Base-by-base conservation (phyloP, 1,284 basidiomycete genomes). In the Cutaneotrichosporon sp. region DNA sequence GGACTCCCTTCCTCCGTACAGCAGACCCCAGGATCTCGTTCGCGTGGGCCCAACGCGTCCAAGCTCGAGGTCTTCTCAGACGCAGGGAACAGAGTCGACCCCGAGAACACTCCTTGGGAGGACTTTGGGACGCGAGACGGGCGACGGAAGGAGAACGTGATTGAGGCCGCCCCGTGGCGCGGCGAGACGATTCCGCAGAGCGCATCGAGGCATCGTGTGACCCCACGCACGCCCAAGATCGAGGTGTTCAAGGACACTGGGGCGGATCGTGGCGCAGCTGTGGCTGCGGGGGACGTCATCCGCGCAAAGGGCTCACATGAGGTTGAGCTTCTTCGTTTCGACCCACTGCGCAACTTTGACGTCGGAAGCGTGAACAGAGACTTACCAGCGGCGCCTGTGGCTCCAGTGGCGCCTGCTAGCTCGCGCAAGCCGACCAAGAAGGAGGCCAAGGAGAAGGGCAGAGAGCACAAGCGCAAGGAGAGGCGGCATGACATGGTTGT, bases 341-440 rank as follows among this genome's bases (percentile, higher is more conserved):
- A 82, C 57, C 84, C 83, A 9, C 77, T 83, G 60, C 81, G 80
- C 61, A 80, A 81, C 61, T 65, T 61, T 59, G 62, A 68, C 58
- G 64, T 65, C 49, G 57, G 60, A 14, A 44, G 52, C 19, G 22
- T 73, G 7, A 62, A 66, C 8, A 62, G 60, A 12, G 49, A 61
- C 12, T 46, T 63, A 1, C 58, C 63, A 5, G 35, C 55, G 7
- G 25, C 58, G 10, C 61, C 62, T 1, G 39, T 29, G n/a, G 49
- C 62, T 4, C 57, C 70, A 10, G 70, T 65, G 24, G 61, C 63
- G 5, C 68, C 67, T 1, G 61, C 66, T 3, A 62, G 55, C 1
- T 56, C 59, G 43, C 68, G 67, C 49, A 66, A 67, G 56, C 53
- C 59, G 3, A 49, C 64, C n/a, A 50, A 33, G 31, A 52, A 29